Base-by-base conservation (phyloP, 371 early-diverging fungal species). In the Zychaea mexicana region DNA sequence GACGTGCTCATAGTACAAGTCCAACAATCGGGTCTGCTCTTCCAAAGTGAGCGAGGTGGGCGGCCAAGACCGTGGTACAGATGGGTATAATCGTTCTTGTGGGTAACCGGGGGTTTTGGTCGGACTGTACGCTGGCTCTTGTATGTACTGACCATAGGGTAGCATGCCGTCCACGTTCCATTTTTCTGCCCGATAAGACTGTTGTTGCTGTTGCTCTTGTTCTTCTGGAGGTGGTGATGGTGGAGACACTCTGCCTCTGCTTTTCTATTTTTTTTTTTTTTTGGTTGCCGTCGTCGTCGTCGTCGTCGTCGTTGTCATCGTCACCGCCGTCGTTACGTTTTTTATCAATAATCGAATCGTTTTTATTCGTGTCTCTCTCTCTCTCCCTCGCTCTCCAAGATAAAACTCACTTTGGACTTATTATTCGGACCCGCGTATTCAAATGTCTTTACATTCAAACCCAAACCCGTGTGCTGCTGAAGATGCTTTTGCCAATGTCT, bases 1-100 rank as follows among this genome's bases (percentile, higher is more conserved):
- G n/a, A 82, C 55, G 66, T 84, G 79, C 17, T 69, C 58, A 63
- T 83, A 87, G 66, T 84, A 87, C 4, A 81, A 62, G 17, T 82
- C 73, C 15, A 88, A 77, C 12, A 88, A 70, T 39, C 72, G 66
- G 24, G 33, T 30, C 47, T 77, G 73, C 13, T 74, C 72, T 3
- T 62, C 24, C 9, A 33, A 22, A n/a, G 65, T 45, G 15, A 76
- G 59, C 6, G 0, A n/a, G 17, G 39, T 22, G 12, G 58, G 58
- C 17, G 58, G 64, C 58, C 58, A 64, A 21, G 19, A 24, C 3
- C 42, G 33, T 39, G 46, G 19, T 22, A 30, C 27, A 10, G 10
- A 52, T 32, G 3, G 39, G 33, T 33, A 56, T 21, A 30, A 42
- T 26, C 5, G 57, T 21, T 58, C 12, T 22, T 31, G 42, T 19